Conservation (phyloP, 768 basidiomycete species). For the Phylloporus sp. region DNA sequence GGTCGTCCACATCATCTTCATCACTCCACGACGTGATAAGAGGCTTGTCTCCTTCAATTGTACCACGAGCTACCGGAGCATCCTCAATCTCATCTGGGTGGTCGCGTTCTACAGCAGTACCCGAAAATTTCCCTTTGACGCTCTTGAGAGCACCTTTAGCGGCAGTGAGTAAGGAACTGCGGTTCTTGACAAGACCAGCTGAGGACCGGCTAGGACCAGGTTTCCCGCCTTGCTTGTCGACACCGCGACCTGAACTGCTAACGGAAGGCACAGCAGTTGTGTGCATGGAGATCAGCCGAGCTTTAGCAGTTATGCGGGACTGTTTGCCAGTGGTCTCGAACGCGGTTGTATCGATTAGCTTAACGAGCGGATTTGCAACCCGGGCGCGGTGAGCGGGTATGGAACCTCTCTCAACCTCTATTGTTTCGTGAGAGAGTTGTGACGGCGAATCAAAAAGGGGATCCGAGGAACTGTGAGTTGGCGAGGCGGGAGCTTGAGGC, state of each 20-base stretch:
- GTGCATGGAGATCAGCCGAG: constrained; percentile 35
- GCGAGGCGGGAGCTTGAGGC: constrained; percentile 9
- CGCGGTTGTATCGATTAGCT: constrained; percentile 39
- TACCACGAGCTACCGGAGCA: not conserved
- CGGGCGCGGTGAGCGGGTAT: constrained; percentile 41
- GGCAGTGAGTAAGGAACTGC: constrained; percentile 50
- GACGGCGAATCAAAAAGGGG: constrained; percentile 30
- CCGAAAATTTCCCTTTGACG: constrained; percentile 41
- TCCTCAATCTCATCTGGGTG: constrained; percentile 21
- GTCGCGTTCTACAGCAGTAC: constrained; percentile 12
- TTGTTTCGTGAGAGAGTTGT: constrained; percentile 1
- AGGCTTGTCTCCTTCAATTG: constrained; percentile 5
- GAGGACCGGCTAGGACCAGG: constrained; percentile 54
- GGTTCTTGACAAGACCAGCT: constrained; percentile 37
- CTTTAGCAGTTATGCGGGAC: constrained; percentile 47
- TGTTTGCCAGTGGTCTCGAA: constrained; percentile 25
- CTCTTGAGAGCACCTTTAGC: constrained; percentile 49
- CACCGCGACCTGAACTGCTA: constrained; percentile 6
- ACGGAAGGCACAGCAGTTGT: constrained; percentile 5
- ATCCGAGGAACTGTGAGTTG: constrained; percentile 13
- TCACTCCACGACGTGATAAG: constrained; percentile 18
- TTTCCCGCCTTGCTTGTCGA: constrained; percentile 22
- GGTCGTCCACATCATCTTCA: constrained; percentile 9
- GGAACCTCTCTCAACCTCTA: constrained; percentile 4
- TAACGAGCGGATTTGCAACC: constrained; percentile 49